Conservation (phyloP, 2,329 filamentous ascomycete genomes). For the Parascedosporium putredinis region DNA sequence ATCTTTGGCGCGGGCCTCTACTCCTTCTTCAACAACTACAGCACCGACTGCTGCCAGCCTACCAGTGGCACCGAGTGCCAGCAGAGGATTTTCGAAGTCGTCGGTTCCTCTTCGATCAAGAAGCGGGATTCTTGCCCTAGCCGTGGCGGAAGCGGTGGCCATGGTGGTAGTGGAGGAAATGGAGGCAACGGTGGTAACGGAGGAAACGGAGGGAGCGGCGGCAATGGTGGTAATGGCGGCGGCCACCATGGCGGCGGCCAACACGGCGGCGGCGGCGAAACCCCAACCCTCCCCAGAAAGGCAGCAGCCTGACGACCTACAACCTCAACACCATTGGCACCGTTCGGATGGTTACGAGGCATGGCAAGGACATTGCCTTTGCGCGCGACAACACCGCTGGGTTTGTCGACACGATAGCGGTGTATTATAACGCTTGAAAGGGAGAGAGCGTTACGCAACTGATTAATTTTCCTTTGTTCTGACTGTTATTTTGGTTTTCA, state of each 20-base stretch:
- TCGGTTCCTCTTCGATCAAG: slow-evolving; percentile 10
- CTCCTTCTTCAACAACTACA: slow-evolving; percentile 58
- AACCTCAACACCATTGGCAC: slow-evolving; percentile 35
- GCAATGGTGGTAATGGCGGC: slow-evolving; percentile 14
- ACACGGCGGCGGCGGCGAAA: background rate
- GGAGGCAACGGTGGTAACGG: slow-evolving; percentile 18
- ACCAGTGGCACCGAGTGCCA: slow-evolving; percentile 34
- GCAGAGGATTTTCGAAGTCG: slow-evolving; percentile 27
- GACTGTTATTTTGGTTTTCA: no score
- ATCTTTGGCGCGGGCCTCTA: slow-evolving; percentile 58
- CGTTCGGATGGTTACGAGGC: slow-evolving; percentile 26
- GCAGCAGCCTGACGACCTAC: slow-evolving; percentile 21
- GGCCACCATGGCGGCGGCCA: slow-evolving; percentile 9
- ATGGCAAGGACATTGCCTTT: slow-evolving; percentile 23
- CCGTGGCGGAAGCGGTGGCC: slow-evolving; percentile 18
- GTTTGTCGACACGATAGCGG: slow-evolving; percentile 26
- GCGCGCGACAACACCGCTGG: slow-evolving; percentile 27
- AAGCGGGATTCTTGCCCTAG: slow-evolving; percentile 16
- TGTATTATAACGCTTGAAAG: slow-evolving; percentile 12
- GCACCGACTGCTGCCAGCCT: slow-evolving; percentile 32
- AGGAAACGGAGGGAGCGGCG: slow-evolving; percentile 15
- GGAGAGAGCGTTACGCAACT: background rate
- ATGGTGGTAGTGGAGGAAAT: no score
- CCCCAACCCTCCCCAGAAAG: background rate
- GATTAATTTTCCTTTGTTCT: background rate